phyloP scores from a whole-genome alignment of 1,284 basidiomycete species.

The Moesziomyces aphidis region DNA sequence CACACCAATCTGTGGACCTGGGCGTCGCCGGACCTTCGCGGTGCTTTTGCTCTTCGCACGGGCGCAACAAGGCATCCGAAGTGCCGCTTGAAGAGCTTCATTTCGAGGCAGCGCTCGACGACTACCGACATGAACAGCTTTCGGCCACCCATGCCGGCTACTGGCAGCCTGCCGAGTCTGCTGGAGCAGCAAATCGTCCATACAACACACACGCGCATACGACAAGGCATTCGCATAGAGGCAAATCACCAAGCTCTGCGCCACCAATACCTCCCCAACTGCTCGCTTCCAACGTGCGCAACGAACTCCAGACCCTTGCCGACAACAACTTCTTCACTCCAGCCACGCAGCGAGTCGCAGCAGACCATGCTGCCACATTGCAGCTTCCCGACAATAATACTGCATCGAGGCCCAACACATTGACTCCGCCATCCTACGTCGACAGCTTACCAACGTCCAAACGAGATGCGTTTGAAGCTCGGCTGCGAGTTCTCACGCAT shows the following conservation, averaged over 20 bases:
- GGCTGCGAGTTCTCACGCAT: conserved; percentile 7
- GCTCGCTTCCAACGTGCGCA: background rate
- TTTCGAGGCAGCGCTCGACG: conserved; percentile 16
- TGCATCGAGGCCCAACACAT: background rate
- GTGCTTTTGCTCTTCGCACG: conserved; percentile 35
- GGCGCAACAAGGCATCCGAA: conserved; percentile 26
- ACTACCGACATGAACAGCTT: conserved; percentile 13
- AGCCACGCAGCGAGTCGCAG: conserved; percentile 1
- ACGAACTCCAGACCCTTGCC: background rate
- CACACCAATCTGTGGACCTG: conserved; percentile 18
- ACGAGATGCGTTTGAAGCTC: conserved; percentile 7
- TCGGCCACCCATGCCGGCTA: background rate
- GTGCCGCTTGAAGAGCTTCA: conserved; percentile 29
- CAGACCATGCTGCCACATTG: background rate
- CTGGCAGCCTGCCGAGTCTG: conserved; percentile 13
- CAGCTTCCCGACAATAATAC: background rate
- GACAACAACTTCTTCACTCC: conserved; percentile 38
- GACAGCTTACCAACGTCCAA: conserved; percentile 9
- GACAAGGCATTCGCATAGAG: background rate
- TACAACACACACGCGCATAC: background rate
- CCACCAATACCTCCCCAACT: conserved; percentile 1
- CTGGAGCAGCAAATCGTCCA: background rate
- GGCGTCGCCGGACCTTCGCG: conserved; percentile 38
- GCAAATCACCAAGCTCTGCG: background rate
- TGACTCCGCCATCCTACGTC: conserved; percentile 13